Evolutionary conservation across 768 basidiomycete species (phyloP), one percentile per base, ranked within the genome.

Genomic region (Amanita exitialis): DNA sequence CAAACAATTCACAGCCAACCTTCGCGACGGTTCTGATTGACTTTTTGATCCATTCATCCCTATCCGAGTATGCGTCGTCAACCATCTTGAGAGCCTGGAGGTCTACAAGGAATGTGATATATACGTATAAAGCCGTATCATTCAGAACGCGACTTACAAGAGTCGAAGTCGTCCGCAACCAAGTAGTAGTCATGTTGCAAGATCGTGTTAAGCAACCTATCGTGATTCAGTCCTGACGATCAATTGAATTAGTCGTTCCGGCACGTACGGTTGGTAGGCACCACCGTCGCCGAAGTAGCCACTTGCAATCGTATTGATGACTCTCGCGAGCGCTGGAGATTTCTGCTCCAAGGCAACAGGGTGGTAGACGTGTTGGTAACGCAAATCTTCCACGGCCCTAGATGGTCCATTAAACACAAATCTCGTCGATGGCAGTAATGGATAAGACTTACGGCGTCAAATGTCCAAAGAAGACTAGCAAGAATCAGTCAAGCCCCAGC

Each of bases 141-240:
- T 12, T 32, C 32, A 21, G 30, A 37, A 20, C 4, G 37, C 10
- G 35, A 69, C 83, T 54, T 45, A 92, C 83, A 95, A 7, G 90
- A 92, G 56, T 92, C 88, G 61, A 97, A 98, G 70, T 98, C 94
- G 62, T 98, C 93, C 0, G 89, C 82, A 51, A 95, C 62, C 45
- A 92, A 74, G 64, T 89, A 90, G 64, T 84, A 79, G 56, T 92
- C 87, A 38, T 77, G 76, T 59, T 87, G 79, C 36, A 82, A 73
- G 58, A 90, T 79, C 16, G 86, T 90, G 64, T 86, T 85, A 54
- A 88, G 68, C 38, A 89, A 69, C 18, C 83, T 86, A 16, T 38
- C 10, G 49, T 21, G 32, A 21, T 44, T 28, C 43, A 32, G 47
- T 13, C 32, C 20, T 9, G 60, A 58, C 54, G 60, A 47, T 10